Evolutionary conservation across 176 grass and related monocot genomes (phyloP).

Genomic region (Alopecurus myosuroides): DNA sequence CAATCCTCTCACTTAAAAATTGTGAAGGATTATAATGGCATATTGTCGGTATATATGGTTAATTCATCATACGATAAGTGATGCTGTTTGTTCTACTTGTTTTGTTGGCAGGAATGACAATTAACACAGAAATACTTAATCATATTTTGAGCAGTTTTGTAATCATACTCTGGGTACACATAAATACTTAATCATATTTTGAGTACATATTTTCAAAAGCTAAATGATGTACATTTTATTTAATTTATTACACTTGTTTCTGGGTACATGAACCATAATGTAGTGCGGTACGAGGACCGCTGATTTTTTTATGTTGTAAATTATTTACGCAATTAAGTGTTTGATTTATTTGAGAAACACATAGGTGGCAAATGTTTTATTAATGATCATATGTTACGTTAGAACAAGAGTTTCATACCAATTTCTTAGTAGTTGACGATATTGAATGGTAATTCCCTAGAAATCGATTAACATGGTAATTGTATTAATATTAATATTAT

Average conservation of each 20-base stretch:
- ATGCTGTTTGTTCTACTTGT: not conserved
- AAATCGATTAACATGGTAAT: too few relatives aligned
- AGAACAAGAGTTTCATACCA: not conserved
- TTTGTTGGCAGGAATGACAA: not conserved
- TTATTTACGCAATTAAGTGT: not conserved
- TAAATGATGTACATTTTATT: not conserved
- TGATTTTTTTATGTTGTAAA: not conserved
- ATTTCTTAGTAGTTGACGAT: not conserved
- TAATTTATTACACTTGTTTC: not conserved
- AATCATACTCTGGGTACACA: not conserved
- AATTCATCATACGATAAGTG: not conserved
- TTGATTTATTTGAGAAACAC: not conserved
- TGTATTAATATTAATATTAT: too few relatives aligned
- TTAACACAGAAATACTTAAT: not conserved
- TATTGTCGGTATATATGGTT: not conserved
- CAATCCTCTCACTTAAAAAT: not conserved
- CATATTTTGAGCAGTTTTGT: not conserved
- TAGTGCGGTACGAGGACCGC: not conserved
- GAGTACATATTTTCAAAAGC: not conserved
- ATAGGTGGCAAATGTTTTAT: not conserved
- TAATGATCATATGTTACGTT: not conserved
- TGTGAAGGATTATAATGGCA: not conserved
- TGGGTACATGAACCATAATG: not conserved
- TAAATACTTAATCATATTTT: not conserved
- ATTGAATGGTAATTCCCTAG: too few relatives aligned